Evolutionary conservation across 2,329 filamentous ascomycete genomes (phyloP).

Genomic region (Ceratocystis ficicola): DNA sequence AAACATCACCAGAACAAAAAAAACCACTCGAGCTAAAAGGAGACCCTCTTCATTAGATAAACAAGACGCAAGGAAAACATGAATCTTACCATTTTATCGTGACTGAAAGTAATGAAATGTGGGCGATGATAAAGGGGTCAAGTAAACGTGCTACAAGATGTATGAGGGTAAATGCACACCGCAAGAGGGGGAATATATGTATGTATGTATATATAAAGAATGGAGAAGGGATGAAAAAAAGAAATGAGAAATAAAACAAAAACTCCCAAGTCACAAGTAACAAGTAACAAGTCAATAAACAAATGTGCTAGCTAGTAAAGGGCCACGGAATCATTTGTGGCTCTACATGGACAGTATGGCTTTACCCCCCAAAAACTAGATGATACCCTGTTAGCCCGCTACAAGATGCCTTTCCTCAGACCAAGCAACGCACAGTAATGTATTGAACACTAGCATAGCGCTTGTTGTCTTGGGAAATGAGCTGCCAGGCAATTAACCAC

Average conservation of each 20-base stretch:
- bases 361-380: background rate
- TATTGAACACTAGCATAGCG: background rate
- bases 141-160: slow-evolving; percentile 5
- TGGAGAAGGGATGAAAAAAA: slow-evolving; percentile 13
- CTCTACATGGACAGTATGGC: too few species aligned
- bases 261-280: background rate
- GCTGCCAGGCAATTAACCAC: background rate
- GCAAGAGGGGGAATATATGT: background rate
- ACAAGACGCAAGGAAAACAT: background rate
- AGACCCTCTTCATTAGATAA: slow-evolving; percentile 1
- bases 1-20: background rate
- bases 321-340: background rate
- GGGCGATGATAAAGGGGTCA: background rate
- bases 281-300: slow-evolving; percentile 2
- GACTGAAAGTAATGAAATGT: background rate
- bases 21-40: background rate
- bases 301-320: background rate
- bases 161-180: background rate
- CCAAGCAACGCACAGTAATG: background rate
- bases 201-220: background rate
- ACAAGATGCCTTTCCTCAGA: background rate
- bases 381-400: background rate
- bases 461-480: slow-evolving; percentile 2
- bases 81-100: slow-evolving; percentile 8
- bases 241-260: background rate